Base-by-base conservation (phyloP, 257 asterid genomes). In the Sherardia arvensis region DNA sequence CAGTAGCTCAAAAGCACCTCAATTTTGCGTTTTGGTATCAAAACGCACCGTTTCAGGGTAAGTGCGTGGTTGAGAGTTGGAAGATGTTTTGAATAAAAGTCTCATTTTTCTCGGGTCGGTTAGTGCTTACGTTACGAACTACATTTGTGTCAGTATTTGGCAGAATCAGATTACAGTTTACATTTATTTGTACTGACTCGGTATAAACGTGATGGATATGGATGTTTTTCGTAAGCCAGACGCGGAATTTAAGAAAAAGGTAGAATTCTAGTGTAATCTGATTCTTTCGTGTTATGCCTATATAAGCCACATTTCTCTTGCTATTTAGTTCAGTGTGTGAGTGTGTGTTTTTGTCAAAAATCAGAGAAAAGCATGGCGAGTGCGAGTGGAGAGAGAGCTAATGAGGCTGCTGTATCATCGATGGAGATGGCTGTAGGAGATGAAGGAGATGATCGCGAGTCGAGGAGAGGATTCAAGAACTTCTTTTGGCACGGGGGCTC, bases 401-500 rank as follows among this genome's bases (percentile, higher is more conserved):
- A 87, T 76, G 97, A 87, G 64, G 89, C 95, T 5, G 87, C 85
- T 28, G 87, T 84, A 62, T 33, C 81, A n/a, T 66, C 64, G 8
- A 74, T 63, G 63, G 61, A 67, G 72, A 62, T 47, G 86, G 67
- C 78, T 34, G 95, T 71, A 12, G 69, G 53, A 43, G 83, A 60
- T 22, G 86, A 66, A 55, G 69, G 74, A 45, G 86, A 27, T 53
- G 86, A 77, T 58, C 79, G 81, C 1, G 73, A 79, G 1, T 9
- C 78, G 2, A 38, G 60, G 53, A 69, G 71, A 60, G 71, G 79
- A 72, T 62, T 83, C 71, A 81, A 77, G 27, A 83, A 62, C 75
- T 17, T 85, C 40, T 81, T 89, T 61, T 89, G 96, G 96, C 91
- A 89, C 77, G 96, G 96, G 25, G 96, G 96, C 70, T 86, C 96